Base-by-base conservation (phyloP, 345 rosid species). In the Dimocarpus longan region DNA sequence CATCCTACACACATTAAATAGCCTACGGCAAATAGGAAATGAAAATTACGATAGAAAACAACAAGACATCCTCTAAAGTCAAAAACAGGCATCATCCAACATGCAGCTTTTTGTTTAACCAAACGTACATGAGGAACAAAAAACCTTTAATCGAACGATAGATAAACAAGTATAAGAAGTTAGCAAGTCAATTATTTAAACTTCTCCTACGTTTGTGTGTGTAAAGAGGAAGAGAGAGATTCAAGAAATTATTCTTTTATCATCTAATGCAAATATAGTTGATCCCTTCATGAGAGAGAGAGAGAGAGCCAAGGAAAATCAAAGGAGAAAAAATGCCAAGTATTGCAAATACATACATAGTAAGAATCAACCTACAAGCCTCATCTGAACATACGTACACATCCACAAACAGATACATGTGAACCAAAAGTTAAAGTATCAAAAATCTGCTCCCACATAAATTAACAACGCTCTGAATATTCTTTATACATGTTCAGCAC, bases 401-500 rank as follows among this genome's bases (percentile, higher is more conserved):
- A 65, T 64, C 16, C 9, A 65, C 67, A 22, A 1, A 13, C 2
- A 24, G 40, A 75, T 28, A 42, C 22, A 39, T 3, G 8, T 18
- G 44, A 62, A 44, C 11, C 40, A 54, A 56, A 19, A 18, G 13
- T 57, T 50, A 71, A 16, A 28, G 28, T 10, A 37, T n/a, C 10
- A 57, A 24, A 72, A 72, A 39, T 37, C n/a, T n/a, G 66, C 28
- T 72, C 10, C 32, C 48, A 57, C 42, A 8, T 54, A 39, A 72
- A 32, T 26, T 72, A 62, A 24, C 13, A 32, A 72, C 16, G 65
- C n/a, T 15, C 64, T 54, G 8, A 72, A 72, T 52, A 72, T 12
- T 56, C 6, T 32, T 54, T n/a, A 13, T 54, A 54, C 16, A 59
- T 57, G 40, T 64, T 75, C 78, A 75, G 37, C 70, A 28, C 70